Base-by-base conservation (phyloP, 257 asterid genomes). In the Verbena officinalis region DNA sequence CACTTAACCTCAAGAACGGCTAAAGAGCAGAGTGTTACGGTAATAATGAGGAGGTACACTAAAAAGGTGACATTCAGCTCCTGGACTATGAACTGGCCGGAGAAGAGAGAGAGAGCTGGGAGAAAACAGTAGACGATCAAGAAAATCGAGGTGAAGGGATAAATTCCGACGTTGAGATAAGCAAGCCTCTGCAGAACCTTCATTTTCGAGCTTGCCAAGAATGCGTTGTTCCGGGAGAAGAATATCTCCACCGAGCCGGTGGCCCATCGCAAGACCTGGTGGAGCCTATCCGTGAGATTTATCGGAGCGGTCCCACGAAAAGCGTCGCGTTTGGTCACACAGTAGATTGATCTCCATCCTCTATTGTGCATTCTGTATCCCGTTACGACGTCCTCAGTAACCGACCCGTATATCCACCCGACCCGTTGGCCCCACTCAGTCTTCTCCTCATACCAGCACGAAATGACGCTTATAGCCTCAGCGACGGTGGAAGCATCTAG, bases 201-300 rank as follows among this genome's bases (percentile, higher is more conserved):
- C 88, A 86, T 81, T 64, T 53, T 78, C 17, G 94, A 66, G 73
- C 83, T 79, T 0, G 90, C 89, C 9, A 86, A 44, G 16, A 86
- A 75, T 0, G 94, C 94, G 17, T 86, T 86, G 79, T 86, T 86
- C 11, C 94, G 76, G 0, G 94, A 86, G 70, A 86, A 86, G 78
- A 86, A 86, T 22, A 86, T 86, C 65, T 86, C 94, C 14, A 86
- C 94, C 0, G 94, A 86, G n/a, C 94, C 94, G 6, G 94, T 86
- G 10, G 94, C 94, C 94, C 94, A 86, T 0, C 94, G 90, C 30
- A 86, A 88, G 69, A 86, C 94, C 73, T 86, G 90, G 51, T 86
- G 94, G 64, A 86, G 94, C 72, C 94, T 51, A 50, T 86, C 94
- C 0, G 94, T 86, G 38, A 86, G 87, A 69, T 86, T 86, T 65